A percentile compares a stretch with the other conserved stretches of the same genome.
Conservation (phyloP, 1,284 basidiomycete species). For the Moesziomyces sp. region DNA sequence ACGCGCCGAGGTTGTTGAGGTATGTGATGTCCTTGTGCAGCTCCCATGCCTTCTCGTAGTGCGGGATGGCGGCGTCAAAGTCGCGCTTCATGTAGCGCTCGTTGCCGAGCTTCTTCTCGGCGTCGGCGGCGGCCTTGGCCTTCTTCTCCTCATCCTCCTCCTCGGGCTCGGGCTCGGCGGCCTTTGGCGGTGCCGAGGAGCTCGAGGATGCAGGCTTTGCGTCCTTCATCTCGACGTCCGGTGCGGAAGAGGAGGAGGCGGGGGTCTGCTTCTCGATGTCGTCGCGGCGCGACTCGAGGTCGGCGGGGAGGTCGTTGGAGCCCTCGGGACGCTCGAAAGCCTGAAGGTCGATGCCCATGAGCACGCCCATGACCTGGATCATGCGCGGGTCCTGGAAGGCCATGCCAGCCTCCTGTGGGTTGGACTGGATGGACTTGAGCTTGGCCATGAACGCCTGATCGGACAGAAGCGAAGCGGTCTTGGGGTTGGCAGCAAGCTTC, state of each 20-base stretch:
- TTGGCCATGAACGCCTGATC: conserved; percentile 75
- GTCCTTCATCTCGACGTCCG: conserved; percentile 44
- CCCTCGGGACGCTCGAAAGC: conserved; percentile 86
- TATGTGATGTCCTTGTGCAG: conserved; percentile 91
- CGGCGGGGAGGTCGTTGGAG: conserved; percentile 81
- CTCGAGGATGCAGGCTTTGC: conserved; percentile 8
- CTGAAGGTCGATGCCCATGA: conserved; percentile 93
- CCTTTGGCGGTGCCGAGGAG: neutral
- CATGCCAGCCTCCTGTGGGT: conserved; percentile 67
- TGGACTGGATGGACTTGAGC: conserved; percentile 68
- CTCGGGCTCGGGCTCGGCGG: conserved; percentile 10
- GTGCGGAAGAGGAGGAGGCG: conserved; percentile 15
- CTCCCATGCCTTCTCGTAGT: conserved; percentile 85
- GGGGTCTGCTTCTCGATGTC: conserved; percentile 63
- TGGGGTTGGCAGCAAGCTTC: conserved; percentile 87
- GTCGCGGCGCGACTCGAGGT: conserved; percentile 67
- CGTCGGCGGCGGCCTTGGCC: conserved; percentile 60
- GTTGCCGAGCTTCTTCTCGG: conserved; percentile 74
- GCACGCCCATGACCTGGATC: conserved; percentile 87
- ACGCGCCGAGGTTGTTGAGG: conserved; percentile 77
- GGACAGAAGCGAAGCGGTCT: conserved; percentile 82
- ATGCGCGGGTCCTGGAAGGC: conserved; percentile 84
- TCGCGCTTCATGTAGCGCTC: conserved; percentile 86
- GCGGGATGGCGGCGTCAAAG: conserved; percentile 65
- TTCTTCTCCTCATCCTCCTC: conserved; percentile 55